Evolutionary conservation across 768 basidiomycete species (phyloP), one percentile per base, ranked within the genome.

Genomic region (Trametes cubensis): DNA sequence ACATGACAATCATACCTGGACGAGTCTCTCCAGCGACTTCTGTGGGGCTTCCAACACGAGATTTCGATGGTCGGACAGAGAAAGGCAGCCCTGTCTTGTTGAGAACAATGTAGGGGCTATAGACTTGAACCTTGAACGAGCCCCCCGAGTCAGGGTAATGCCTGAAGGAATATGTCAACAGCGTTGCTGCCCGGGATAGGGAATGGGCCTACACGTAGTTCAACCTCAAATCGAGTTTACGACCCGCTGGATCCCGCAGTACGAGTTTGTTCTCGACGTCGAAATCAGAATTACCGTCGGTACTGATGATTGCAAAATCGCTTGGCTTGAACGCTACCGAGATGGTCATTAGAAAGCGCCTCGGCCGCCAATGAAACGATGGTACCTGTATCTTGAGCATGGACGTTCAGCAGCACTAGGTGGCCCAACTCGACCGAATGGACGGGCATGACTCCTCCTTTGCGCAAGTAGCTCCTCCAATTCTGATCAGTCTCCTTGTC

Each of bases 291-390:
- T 92, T 85, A 28, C 87, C 88, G 71, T 97, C 94, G 17, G 92
- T 93, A 70, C 94, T 98, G 76, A 99, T 95, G 74, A 99, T 98
- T 3, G 94, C 90, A 68, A 97, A 99, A 61, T 98, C 95, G 72
- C 95, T 96, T 17, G 94, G 89, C 69, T 90, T 90, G 79, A 95
- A 93, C 34, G 34, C 34, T 34, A 34, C 34, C 34, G 15, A 86
- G 94, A 96, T 67, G 45, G 61, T 60, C 38, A 40, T 26, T 45
- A 44, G 45, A 41, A 30, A 10, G 6, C 23, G 49, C 5, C 15
- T 4, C 15, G 28, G 13, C n/a, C 17, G 26, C 15, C 23, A 7
- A 15, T 45, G 0, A n/a, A 10, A 51, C 30, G 7, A 55, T n/a
- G 47, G 68, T 67, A 94, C 96, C 86, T 50, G 94, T 91, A 67